Conservation (phyloP, 345 rosid species). For the Populus davidiana region DNA sequence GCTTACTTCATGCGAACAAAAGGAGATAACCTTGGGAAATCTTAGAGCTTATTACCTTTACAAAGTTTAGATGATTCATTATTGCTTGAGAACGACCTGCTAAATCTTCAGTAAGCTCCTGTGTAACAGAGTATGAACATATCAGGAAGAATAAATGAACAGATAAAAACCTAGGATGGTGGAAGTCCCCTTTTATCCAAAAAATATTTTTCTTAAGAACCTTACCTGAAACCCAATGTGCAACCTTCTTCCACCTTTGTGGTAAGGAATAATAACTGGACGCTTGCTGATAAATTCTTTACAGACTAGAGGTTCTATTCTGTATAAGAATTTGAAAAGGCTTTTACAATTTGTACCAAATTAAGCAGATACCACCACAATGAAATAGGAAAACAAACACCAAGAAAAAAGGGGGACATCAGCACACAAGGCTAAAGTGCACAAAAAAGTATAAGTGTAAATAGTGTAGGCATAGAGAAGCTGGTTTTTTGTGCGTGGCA, state of each 20-base stretch:
- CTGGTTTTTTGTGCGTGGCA: background rate
- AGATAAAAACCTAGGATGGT: background rate
- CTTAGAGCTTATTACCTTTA: conserved; percentile 43
- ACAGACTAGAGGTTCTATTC: conserved; percentile 94
- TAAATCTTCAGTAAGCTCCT: conserved; percentile 85
- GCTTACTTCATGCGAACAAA: background rate
- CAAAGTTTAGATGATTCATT: conserved; percentile 46
- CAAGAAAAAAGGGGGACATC: background rate
- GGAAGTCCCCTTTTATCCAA: background rate
- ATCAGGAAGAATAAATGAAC: background rate
- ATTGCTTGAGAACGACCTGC: conserved; percentile 71
- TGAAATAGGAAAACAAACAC: background rate
- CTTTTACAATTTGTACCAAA: background rate
- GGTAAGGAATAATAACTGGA: conserved; percentile 90
- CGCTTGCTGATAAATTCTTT: conserved; percentile 61
- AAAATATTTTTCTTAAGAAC: background rate
- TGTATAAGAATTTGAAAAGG: conserved; percentile 31
- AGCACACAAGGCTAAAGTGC: background rate
- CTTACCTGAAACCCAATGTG: conserved; percentile 89
- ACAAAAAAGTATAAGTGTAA: background rate
- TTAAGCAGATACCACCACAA: background rate
- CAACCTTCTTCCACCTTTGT: conserved; percentile 93
- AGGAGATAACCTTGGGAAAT: background rate
- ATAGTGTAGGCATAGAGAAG: background rate
- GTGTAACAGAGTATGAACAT: conserved; percentile 8